A percentile compares a stretch with the other conserved stretches of the same genome.
Conservation (phyloP, 1,284 basidiomycete species). For the Ceratobasidium sp. region DNA sequence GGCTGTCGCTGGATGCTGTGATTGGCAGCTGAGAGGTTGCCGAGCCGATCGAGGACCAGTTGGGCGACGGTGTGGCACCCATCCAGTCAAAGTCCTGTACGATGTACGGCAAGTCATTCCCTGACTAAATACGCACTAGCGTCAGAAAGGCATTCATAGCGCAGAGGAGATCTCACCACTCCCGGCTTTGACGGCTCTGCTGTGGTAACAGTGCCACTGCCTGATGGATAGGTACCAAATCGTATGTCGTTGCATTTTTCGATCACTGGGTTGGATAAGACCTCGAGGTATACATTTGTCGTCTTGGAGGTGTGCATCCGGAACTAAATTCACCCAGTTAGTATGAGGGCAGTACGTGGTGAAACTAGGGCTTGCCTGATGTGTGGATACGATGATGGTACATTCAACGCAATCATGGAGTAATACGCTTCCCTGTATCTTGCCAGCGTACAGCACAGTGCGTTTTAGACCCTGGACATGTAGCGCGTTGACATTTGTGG, state of each 20-base stretch:
- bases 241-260: constrained; percentile 29
- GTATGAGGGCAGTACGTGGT: neutral
- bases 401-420: constrained; percentile 21
- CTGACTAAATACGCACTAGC: neutral
- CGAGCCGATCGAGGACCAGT: constrained; percentile 14
- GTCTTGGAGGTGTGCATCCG: constrained; percentile 30
- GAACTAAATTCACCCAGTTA: neutral
- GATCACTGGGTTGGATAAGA: constrained; percentile 28
- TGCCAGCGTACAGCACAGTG: constrained; percentile 30
- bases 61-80: constrained; percentile 15
- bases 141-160: neutral
- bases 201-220: neutral
- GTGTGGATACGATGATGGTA: constrained; percentile 25
- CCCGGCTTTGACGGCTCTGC: neutral
- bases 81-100: constrained; percentile 38
- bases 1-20: neutral
- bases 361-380: constrained; percentile 8
- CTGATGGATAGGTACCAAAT: constrained; percentile 23
- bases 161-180: neutral
- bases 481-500: constrained; percentile 10
- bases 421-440: constrained; percentile 24
- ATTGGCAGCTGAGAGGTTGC: neutral
- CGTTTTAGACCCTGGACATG: constrained; percentile 26
- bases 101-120: neutral
- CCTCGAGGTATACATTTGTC: constrained; percentile 22